Evolutionary conservation across 805 yeast species (phyloP), one percentile per base, ranked within the genome.

Genomic region (Kregervanrija delftensis): DNA sequence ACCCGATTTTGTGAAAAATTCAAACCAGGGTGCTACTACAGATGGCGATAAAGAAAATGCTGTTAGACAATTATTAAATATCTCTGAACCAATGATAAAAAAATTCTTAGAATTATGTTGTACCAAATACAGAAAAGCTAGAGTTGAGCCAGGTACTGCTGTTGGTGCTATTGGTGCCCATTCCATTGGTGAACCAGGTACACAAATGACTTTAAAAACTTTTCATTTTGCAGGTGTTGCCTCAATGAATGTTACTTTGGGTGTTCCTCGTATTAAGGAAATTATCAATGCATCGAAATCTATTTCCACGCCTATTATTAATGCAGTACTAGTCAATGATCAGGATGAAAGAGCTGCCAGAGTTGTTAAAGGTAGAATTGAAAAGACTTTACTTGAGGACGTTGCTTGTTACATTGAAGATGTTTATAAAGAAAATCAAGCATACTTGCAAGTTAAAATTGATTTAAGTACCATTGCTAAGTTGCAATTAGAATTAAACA

Each of bases 121-220:
- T 48, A 69, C 71, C 54, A 93, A 93, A 66, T 93, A 93, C 59
- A 79, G 79, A 44, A 75, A 83, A 53, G 96, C 99, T 8, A 83
- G 82, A 66, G 97, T 93, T 13, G 99, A 93, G 64, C 99, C 99
- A 1, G 99, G 98, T 50, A 93, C 99, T 4, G 99, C 99, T 2
- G 98, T 93, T 44, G 99, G 99, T 53, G 98, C 99, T 22, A 90
- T 93, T 67, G 99, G 99, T 8, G 85, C 97, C 16, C 98, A 93
- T 69, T 89, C 97, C 44, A 83, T 93, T 64, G 99, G 99, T 69
- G 99, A 93, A 68, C 99, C 99, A 42, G 88, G 97, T 4, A 93
- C 99, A 3, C 99, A 93, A 72, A 93, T 93, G 99, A 93, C 99
- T 13, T 77, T 85, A 60, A 85, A 85, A 63, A 85, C 95, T 48